A percentile compares a stretch with the other conserved stretches of the same genome.
These are phyloP conservation scores for Zygoascus meyerae DNA, from an alignment of 1,139 yeast species.

Conservation along the genomic window DNA sequence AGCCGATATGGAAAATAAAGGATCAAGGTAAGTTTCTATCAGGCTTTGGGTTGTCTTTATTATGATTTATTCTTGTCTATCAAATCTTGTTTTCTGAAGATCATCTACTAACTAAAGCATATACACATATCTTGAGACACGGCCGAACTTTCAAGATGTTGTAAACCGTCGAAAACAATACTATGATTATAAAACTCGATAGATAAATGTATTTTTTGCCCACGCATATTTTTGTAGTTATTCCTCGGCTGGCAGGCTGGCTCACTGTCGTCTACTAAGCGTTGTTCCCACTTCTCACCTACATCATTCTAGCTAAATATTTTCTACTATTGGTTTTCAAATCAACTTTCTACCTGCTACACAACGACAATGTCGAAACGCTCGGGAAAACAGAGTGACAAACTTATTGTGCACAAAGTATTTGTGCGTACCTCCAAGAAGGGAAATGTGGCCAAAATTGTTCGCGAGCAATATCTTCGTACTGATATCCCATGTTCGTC, in stretches of 20 bases:
- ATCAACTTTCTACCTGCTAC: constrained; percentile 2
- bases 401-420: constrained; percentile 60
- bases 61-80: too few relatives aligned
- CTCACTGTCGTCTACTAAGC: neutral
- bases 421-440: constrained; percentile 77
- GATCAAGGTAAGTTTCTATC: constrained; percentile 21
- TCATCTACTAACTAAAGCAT: constrained; percentile 19
- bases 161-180: constrained; percentile 27
- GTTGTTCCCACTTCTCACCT: neutral
- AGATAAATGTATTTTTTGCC: too few relatives aligned
- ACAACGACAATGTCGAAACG: too few relatives aligned
- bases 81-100: neutral
- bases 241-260: neutral
- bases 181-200: constrained; percentile 23
- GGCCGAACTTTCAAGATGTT: constrained; percentile 33
- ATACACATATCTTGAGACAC: constrained; percentile 28
- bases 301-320: too few relatives aligned
- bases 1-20: constrained; percentile 23
- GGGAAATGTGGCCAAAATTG: constrained; percentile 87
- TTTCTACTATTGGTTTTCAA: neutral
- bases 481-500: constrained; percentile 91
- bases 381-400: constrained; percentile 4
- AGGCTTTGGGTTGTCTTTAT: too few relatives aligned
- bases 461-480: constrained; percentile 88
- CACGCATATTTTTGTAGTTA: too few relatives aligned